Conservation (phyloP, 495 filamentous ascomycete species). For the Aspergillus kassunensis region DNA sequence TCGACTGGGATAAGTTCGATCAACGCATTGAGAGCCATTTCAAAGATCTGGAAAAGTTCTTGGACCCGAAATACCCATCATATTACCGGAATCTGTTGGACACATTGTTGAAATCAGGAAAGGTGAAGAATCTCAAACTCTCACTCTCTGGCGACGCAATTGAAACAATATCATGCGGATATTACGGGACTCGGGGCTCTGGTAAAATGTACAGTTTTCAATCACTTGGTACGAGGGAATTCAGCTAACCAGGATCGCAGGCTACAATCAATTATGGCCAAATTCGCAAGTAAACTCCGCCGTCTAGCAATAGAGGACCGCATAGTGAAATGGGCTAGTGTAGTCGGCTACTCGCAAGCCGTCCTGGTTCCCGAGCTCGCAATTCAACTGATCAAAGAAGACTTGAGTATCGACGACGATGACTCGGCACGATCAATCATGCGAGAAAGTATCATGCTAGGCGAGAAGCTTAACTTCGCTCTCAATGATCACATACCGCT, state of each 20-base stretch:
- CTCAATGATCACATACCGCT: constrained; percentile 51
- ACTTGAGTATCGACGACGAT: constrained; percentile 67
- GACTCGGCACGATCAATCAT: constrained; percentile 66
- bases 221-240: background rate
- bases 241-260: constrained; percentile 24
- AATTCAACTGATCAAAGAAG: constrained; percentile 73
- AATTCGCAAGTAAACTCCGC: constrained; percentile 59
- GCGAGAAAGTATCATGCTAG: constrained; percentile 69
- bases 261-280: constrained; percentile 59
- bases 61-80: constrained; percentile 53
- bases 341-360: constrained; percentile 72
- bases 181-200: constrained; percentile 81
- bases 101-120: constrained; percentile 53
- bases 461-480: constrained; percentile 68
- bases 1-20: constrained; percentile 71
- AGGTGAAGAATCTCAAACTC: constrained; percentile 57
- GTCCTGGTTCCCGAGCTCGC: constrained; percentile 87
- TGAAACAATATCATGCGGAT: constrained; percentile 61
- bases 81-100: constrained; percentile 60
- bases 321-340: constrained; percentile 64
- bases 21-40: constrained; percentile 57
- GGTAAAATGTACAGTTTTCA: constrained; percentile 51
- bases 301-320: constrained; percentile 61
- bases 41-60: constrained; percentile 49
- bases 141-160: constrained; percentile 35